Base-by-base conservation (phyloP, 345 rosid species). In the Citrus inodora region DNA sequence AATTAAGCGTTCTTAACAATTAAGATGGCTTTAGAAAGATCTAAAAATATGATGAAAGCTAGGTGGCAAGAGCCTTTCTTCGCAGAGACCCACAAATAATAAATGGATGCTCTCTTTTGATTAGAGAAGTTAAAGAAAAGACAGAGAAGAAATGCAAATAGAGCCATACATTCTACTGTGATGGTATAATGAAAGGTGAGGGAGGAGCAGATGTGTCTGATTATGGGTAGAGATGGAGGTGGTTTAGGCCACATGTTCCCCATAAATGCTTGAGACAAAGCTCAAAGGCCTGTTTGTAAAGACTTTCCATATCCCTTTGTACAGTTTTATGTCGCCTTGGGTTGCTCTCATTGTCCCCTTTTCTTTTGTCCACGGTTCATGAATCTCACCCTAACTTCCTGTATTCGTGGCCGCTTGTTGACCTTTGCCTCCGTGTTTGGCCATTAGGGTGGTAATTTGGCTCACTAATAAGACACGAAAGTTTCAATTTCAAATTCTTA, bases 271-370 rank as follows among this genome's bases (percentile, higher is more conserved):
- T 33, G 74, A 83, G 86, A 84, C 85, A 84, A 80, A 68, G 80
- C 79, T 62, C 71, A 78, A 38, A 67, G 85, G 62, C 80, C 30
- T 76, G 63, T 58, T n/a, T 16, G 46, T 64, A n/a, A 71, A 78
- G 68, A 67, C 80, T 80, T 38, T 63, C 60, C 77, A 61, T 72
- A 48, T 64, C 66, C 86, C 78, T 74, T 74, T 76, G 38, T 53
- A 84, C 90, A 84, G 90, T 84, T 83, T 64, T 63, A 64, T 87
- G 92, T 89, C 87, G 79, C 87, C 81, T 78, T 48, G 78, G 67
- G 87, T 82, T 76, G 78, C 83, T 79, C 81, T 84, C 87, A 63
- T 38, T 85, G 89, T 83, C 89, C 81, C 86, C 89, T 74, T 27
- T 70, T 33, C 1, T 35, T 78, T 33, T 82, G 80, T 78, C 84